Evolutionary conservation across 345 rosid genomes (phyloP).

Genomic region (Gossypium thurberi): DNA sequence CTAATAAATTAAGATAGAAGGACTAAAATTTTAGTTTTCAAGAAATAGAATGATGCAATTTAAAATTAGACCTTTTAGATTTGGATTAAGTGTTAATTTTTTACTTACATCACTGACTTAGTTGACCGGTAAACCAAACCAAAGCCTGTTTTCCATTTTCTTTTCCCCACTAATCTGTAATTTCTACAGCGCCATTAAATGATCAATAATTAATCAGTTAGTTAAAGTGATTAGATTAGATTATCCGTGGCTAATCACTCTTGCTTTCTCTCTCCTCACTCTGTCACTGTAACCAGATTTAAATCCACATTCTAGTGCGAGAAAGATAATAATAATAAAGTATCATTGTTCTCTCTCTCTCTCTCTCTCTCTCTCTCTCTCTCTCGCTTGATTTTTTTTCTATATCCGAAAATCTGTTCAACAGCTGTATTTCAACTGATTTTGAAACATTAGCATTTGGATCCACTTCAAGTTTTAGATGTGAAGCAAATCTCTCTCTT

Average conservation of each 20-base stretch:
- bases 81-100: too few species aligned
- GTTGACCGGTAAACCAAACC: too few species aligned
- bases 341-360: background rate
- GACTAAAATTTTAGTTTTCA: too few species aligned
- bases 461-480: conserved; percentile 13
- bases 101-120: too few species aligned
- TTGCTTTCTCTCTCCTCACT: background rate
- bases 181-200: background rate
- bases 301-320: conserved; percentile 7
- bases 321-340: background rate
- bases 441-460: conserved; percentile 21
- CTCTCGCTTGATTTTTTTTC: background rate
- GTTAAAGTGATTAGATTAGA: background rate
- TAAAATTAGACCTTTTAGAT: too few species aligned
- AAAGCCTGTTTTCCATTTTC: too few species aligned
- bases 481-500: background rate
- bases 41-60: too few species aligned
- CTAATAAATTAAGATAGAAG: too few species aligned
- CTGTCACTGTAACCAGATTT: conserved; percentile 8
- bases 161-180: background rate
- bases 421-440: conserved; percentile 12
- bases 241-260: background rate
- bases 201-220: background rate
- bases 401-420: background rate
- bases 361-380: background rate